Evolutionary conservation across 176 grass and related monocot genomes (phyloP).

Genomic region (Aegilops longissima): DNA sequence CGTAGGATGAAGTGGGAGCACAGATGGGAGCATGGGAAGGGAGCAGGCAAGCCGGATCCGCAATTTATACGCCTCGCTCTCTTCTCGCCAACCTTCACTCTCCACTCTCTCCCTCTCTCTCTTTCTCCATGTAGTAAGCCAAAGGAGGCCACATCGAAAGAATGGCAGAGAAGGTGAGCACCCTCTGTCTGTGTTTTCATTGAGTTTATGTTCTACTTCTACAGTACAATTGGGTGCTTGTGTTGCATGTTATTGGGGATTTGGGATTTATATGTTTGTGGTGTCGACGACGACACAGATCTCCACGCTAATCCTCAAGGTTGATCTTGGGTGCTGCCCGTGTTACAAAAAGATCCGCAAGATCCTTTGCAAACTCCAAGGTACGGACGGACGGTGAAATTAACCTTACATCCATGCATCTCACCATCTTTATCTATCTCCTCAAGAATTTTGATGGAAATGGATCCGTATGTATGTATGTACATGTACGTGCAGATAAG

Average conservation of each 20-base stretch:
- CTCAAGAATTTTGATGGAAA: neutral
- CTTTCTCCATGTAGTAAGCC: conserved; percentile 13
- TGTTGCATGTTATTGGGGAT: neutral
- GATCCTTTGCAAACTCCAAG: conserved; percentile 64
- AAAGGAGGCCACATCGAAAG: neutral
- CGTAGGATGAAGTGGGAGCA: no score
- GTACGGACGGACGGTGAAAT: neutral
- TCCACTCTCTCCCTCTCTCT: no score
- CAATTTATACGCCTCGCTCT: conserved; percentile 29
- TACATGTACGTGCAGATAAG: conserved; percentile 13
- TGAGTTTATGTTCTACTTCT: no score
- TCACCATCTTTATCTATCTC: no score
- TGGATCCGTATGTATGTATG: neutral
- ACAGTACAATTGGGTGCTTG: neutral
- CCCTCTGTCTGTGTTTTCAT: neutral
- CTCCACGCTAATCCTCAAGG: conserved; percentile 53
- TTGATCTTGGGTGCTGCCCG: conserved; percentile 62
- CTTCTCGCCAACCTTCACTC: neutral
- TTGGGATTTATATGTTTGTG: neutral
- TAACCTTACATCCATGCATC: no score
- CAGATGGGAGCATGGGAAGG: no score
- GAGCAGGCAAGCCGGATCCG: no score
- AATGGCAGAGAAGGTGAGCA: conserved; percentile 37
- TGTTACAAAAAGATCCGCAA: conserved; percentile 58
- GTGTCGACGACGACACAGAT: conserved; percentile 39